Base-by-base conservation (phyloP, 73 alveolate species). In the Urostyla sp. region DNA sequence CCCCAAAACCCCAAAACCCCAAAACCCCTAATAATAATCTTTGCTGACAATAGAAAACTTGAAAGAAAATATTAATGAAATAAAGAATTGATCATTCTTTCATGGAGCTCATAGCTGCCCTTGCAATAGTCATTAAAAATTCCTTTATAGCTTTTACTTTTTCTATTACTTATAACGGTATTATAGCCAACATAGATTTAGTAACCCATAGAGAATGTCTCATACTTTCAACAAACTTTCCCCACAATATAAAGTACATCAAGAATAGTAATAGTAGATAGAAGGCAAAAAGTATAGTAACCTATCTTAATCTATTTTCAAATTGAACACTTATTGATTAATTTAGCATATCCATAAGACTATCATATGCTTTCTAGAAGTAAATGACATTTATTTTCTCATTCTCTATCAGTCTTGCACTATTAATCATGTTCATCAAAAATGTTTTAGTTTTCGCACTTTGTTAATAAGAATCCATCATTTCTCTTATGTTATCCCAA, bases 401-500 rank as follows among this genome's bases (percentile, higher is more conserved):
- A 46, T 60, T 72, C 32, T 59, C 18, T 4, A 77, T 77, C 15
- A 77, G 32, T 1, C 72, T 26, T 31, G 58, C 43, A n/a, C 63
- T 15, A 77, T 77, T 77, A 31, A 77, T 0, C 20, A 20, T 3
- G 11, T 40, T 1, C 34, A 60, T 59, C 24, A 77, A 31, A 49
- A 60, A 77, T 23, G 50, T 31, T 1, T 15, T 38, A 23, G 75
- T 30, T 44, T 30, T 38, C 26, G 43, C 57, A 4, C 58, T 20
- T 31, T 77, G 58, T 34, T 60, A 66, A 46, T n/a, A 77, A 23
- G 75, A 72, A 37, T 77, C 75, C 4, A 55, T 15, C 21, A 77
- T 5, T 36, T 77, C 82, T 24, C 89, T 15, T 74, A 77, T 77
- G 44, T 77, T 61, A 49, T 77, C 89, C 89, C 89, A 77, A 48